Conservation (phyloP, 306 rosid genomes). For the Calophaca sinica region DNA sequence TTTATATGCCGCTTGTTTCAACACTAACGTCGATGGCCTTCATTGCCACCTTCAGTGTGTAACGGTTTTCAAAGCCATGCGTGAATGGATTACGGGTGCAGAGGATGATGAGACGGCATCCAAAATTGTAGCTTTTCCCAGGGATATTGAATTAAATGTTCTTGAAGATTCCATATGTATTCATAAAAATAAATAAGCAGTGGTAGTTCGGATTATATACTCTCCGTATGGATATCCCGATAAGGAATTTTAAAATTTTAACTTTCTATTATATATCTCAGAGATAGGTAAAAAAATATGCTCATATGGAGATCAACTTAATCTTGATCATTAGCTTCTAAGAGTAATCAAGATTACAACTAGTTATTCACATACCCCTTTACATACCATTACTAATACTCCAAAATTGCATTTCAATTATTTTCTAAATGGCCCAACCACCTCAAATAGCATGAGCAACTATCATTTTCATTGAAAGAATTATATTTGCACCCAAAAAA, state of each 20-base stretch:
- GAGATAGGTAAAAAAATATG: no score
- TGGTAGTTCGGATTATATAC: neutral
- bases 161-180: slow-evolving; percentile 28
- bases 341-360: no score
- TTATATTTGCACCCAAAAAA: neutral
- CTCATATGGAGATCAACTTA: no score
- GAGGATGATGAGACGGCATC: slow-evolving; percentile 1
- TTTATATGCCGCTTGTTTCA: slow-evolving; percentile 47
- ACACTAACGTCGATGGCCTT: slow-evolving; percentile 45
- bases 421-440: no score
- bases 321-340: no score
- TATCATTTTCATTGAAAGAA: slow-evolving; percentile 6
- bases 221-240: neutral
- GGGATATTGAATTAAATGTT: no score
- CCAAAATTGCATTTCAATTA: no score
- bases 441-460: neutral
- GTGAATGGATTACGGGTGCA: neutral
- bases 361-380: no score
- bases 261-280: neutral
- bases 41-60: slow-evolving; percentile 53
- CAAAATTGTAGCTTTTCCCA: no score
- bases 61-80: slow-evolving; percentile 14
- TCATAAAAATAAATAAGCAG: slow-evolving; percentile 38
- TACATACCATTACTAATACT: no score
- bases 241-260: neutral